Evolutionary conservation across 2,329 filamentous ascomycete genomes (phyloP).

Genomic region (Diaporthe helianthi): DNA sequence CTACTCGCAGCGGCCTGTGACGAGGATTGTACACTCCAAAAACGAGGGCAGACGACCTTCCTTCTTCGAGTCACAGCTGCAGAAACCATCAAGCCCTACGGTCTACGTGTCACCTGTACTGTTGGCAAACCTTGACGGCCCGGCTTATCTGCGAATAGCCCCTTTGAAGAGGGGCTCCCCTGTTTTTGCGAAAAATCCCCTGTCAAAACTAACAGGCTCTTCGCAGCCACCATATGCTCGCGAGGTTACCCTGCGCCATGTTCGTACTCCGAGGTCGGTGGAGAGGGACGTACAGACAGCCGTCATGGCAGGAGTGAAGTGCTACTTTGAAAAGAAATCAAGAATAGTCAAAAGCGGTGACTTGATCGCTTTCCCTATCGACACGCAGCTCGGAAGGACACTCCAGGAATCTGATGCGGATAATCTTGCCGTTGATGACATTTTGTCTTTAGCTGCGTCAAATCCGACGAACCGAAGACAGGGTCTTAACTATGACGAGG

Average conservation of each 20-base stretch:
- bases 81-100: constrained; percentile 62
- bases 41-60: constrained; percentile 60
- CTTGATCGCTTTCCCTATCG: constrained; percentile 86
- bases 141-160: constrained; percentile 80
- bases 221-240: constrained; percentile 65
- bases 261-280: constrained; percentile 87
- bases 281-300: constrained; percentile 86
- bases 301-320: constrained; percentile 84
- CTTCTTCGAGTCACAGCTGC: constrained; percentile 74
- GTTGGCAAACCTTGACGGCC: constrained; percentile 82
- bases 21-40: constrained; percentile 63
- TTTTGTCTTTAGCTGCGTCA: constrained; percentile 59
- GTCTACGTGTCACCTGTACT: constrained; percentile 86
- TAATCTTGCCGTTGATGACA: constrained; percentile 76
- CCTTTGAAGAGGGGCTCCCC: constrained; percentile 62
- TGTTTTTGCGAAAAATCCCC: constrained; percentile 58
- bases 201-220: constrained; percentile 62
- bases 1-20: constrained; percentile 66
- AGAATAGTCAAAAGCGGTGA: constrained; percentile 88
- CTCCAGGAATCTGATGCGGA: constrained; percentile 70
- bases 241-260: constrained; percentile 87
- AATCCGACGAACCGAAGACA: constrained; percentile 38
- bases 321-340: constrained; percentile 83
- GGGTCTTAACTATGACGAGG: constrained; percentile 57
- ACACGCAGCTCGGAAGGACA: constrained; percentile 82